Evolutionary conservation across 73 alveolate species (phyloP).

Genomic region (Breviolum minutum): DNA sequence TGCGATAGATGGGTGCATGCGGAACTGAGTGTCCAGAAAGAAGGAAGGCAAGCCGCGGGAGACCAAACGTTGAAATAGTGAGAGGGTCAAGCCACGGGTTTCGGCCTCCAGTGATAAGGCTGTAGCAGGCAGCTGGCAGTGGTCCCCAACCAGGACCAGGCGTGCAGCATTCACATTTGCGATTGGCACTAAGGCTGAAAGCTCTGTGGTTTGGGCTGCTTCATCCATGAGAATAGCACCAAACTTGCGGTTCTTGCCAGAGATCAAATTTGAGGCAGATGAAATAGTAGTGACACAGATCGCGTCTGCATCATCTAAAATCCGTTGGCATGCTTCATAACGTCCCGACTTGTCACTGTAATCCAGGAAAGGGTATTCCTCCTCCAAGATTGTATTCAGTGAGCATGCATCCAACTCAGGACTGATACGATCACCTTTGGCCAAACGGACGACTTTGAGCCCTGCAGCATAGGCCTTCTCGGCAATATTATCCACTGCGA

Average conservation of each 20-base stretch:
- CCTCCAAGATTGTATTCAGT: neutral
- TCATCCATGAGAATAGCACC: slow-evolving; percentile 84
- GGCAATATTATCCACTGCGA: slow-evolving; percentile 86
- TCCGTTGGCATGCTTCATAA: neutral
- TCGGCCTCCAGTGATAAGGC: slow-evolving; percentile 59
- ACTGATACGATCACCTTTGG: slow-evolving; percentile 12
- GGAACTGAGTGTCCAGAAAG: slow-evolving; percentile 77
- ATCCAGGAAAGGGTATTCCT: neutral
- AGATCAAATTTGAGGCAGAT: slow-evolving; percentile 8
- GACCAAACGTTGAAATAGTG: slow-evolving; percentile 71
- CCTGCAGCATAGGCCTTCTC: slow-evolving; percentile 53
- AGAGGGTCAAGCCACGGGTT: slow-evolving; percentile 33
- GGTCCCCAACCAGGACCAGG: slow-evolving; percentile 85
- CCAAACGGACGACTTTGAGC: slow-evolving; percentile 42
- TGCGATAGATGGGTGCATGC: slow-evolving; percentile 87
- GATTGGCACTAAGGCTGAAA: slow-evolving; percentile 64
- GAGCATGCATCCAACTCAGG: slow-evolving; percentile 32
- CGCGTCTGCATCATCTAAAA: slow-evolving; percentile 15
- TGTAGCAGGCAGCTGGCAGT: slow-evolving; percentile 73
- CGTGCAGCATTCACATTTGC: slow-evolving; percentile 4
- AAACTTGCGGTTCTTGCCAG: neutral
- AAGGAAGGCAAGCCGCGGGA: slow-evolving; percentile 35
- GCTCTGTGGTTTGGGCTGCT: slow-evolving; percentile 77
- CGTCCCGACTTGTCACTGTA: neutral
- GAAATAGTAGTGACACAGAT: slow-evolving; percentile 59